These are phyloP conservation scores for Erythrobasidium yunnanense DNA, from an alignment of 768 basidiomycete species.

Conservation along the genomic window DNA sequence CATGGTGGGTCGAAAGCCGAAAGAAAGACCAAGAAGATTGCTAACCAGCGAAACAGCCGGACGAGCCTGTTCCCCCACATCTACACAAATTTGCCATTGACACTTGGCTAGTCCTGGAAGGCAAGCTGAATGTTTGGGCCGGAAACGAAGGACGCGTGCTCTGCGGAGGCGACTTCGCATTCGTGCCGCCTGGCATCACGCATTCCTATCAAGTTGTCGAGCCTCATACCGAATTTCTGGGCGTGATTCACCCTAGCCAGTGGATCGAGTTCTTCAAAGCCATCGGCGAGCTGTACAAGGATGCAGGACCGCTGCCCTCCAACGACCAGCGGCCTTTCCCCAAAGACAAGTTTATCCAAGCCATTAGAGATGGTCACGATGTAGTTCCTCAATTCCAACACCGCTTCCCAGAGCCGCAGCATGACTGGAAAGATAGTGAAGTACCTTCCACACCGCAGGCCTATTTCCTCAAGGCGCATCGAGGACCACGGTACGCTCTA, in stretches of 20 bases:
- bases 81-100: constrained; percentile 3
- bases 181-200: constrained; percentile 5
- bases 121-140: constrained; percentile 6
- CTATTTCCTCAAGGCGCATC: constrained; percentile 17
- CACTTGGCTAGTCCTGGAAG: constrained; percentile 13
- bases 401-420: background rate
- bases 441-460: constrained; percentile 1
- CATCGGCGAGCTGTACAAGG: constrained; percentile 13
- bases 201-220: constrained; percentile 25
- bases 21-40: too few species aligned
- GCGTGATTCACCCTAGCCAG: constrained; percentile 21
- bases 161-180: constrained; percentile 13
- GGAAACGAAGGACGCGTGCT: constrained; percentile 11
- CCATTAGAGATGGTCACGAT: constrained; percentile 21
- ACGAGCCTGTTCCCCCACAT: constrained; percentile 2
- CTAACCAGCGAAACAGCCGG: too few species aligned
- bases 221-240: constrained; percentile 23
- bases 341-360: constrained; percentile 5
- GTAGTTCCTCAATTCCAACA: background rate
- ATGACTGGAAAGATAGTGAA: constrained; percentile 12
- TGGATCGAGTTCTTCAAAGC: constrained; percentile 25
- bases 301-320: constrained; percentile 3
- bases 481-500: background rate
- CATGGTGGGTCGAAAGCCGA: background rate
- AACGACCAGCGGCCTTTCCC: constrained; percentile 6